These are phyloP conservation scores for Entomophthora muscae DNA, from an alignment of 371 early-diverging fungal species.

Conservation along the genomic window DNA sequence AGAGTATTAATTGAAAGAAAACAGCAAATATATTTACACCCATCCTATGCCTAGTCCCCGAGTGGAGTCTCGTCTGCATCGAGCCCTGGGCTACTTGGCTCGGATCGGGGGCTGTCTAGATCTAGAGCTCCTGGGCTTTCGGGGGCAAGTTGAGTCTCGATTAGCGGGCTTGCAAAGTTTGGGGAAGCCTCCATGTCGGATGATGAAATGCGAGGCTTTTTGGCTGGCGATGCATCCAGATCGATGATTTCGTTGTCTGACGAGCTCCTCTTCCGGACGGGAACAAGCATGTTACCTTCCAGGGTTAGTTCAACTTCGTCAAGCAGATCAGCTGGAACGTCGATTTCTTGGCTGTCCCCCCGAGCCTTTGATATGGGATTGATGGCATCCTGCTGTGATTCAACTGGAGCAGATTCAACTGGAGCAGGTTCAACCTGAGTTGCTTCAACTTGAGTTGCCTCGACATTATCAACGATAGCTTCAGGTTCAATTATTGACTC, in stretches of 20 bases:
- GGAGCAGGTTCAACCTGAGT: background rate
- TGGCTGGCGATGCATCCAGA: background rate
- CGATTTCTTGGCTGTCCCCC: background rate
- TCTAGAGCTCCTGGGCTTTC: background rate
- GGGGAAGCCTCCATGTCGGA: background rate
- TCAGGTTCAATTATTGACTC: background rate
- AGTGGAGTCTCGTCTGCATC: too few relatives aligned
- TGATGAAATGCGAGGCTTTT: background rate
- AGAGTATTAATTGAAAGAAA: too few relatives aligned
- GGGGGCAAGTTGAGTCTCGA: background rate
- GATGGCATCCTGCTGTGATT: background rate
- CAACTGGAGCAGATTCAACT: too few relatives aligned
- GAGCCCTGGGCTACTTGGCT: too few relatives aligned
- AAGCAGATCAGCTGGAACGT: background rate
- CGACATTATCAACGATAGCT: background rate
- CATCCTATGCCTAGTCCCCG: too few relatives aligned
- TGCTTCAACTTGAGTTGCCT: background rate
- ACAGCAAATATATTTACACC: too few relatives aligned
- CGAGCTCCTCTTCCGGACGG: background rate
- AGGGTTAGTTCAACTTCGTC: background rate
- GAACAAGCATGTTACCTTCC: background rate
- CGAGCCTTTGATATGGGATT: background rate
- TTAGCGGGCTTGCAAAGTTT: background rate
- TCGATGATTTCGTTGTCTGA: background rate
- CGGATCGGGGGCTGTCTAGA: background rate